Conservation (phyloP, 208 protist genomes). For the Trypanosomatidae sp. region DNA sequence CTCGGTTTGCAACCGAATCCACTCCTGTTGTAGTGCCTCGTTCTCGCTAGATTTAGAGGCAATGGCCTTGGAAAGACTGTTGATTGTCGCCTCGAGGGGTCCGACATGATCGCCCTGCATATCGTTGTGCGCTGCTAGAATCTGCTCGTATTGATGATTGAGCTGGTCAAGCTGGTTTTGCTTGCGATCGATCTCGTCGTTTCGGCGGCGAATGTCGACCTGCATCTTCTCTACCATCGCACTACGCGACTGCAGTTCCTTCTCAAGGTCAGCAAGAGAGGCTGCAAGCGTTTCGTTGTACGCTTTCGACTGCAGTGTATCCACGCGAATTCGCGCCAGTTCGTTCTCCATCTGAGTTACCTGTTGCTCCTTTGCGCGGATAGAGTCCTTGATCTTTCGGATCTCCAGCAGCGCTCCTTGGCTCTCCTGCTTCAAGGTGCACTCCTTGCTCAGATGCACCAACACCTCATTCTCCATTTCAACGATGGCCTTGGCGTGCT, state of each 20-base stretch:
- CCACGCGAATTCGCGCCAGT: slow-evolving; percentile 93
- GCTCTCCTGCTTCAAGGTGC: slow-evolving; percentile 93
- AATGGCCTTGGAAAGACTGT: slow-evolving; percentile 94
- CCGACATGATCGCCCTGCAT: slow-evolving; percentile 86
- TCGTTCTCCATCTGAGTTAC: slow-evolving; percentile 96
- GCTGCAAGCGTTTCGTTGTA: slow-evolving; percentile 93
- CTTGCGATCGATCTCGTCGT: slow-evolving; percentile 97
- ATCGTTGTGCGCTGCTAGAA: slow-evolving; percentile 67
- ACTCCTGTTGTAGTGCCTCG: slow-evolving; percentile 94
- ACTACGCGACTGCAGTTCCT: slow-evolving; percentile 90
- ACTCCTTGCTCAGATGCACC: slow-evolving; percentile 89
- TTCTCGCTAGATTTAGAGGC: slow-evolving; percentile 87
- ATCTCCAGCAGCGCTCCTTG: slow-evolving; percentile 88
- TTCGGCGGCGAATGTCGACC: slow-evolving; percentile 92
- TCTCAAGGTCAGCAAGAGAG: slow-evolving; percentile 86
- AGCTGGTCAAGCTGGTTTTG: slow-evolving; percentile 96
- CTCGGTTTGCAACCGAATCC: slow-evolving; percentile 95
- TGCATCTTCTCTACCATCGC: slow-evolving; percentile 94
- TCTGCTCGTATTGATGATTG: slow-evolving; percentile 94
- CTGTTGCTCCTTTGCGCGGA: slow-evolving; percentile 94
- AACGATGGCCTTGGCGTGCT: slow-evolving; percentile 78
- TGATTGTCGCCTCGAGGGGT: slow-evolving; percentile 95
- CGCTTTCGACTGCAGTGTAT: slow-evolving; percentile 92
- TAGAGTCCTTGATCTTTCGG: slow-evolving; percentile 88
- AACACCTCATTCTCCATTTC: slow-evolving; percentile 91